Percentiles rank a stretch among this genome's conserved stretches.
These are phyloP conservation scores for Cryptococcus sp. DNA, from an alignment of 1,284 basidiomycete species.

Conservation along the genomic window DNA sequence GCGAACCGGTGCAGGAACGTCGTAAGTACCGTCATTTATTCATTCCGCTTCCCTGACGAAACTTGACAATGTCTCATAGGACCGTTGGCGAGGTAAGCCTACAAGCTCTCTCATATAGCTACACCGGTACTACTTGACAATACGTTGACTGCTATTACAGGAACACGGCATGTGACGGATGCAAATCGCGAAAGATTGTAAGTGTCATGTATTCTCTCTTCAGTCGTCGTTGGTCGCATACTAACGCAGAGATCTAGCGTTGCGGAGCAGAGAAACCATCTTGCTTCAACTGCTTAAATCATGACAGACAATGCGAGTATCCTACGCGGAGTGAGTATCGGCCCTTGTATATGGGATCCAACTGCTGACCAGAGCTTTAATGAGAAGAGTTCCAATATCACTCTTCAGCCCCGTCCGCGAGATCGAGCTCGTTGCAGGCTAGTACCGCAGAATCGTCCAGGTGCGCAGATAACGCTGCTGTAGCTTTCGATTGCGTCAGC, in stretches of 20 bases:
- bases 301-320: constrained; percentile 16
- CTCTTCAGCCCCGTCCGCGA: not conserved
- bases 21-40: too few relatives aligned
- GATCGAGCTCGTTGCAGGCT: not conserved
- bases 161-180: constrained; percentile 13
- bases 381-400: not conserved
- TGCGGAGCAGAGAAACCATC: constrained; percentile 22
- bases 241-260: constrained; percentile 1
- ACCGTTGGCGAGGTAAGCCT: too few relatives aligned
- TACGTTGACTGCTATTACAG: not conserved
- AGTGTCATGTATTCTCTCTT: not conserved
- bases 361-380: not conserved
- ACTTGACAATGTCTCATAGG: too few relatives aligned
- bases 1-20: too few relatives aligned
- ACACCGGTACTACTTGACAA: too few relatives aligned
- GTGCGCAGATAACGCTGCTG: not conserved
- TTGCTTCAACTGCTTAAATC: constrained; percentile 19
- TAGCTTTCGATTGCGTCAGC: too few relatives aligned
- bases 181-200: constrained; percentile 14
- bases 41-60: too few relatives aligned
- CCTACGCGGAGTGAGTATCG: constrained; percentile 8
- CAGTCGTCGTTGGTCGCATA: not conserved
- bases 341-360: not conserved
- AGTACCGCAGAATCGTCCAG: not conserved
- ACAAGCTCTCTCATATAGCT: too few relatives aligned